A percentile compares a stretch with the other conserved stretches of the same genome.
Evolutionary conservation across 78 protist species (phyloP).

Genomic region (Dictyostelium intermedium): DNA sequence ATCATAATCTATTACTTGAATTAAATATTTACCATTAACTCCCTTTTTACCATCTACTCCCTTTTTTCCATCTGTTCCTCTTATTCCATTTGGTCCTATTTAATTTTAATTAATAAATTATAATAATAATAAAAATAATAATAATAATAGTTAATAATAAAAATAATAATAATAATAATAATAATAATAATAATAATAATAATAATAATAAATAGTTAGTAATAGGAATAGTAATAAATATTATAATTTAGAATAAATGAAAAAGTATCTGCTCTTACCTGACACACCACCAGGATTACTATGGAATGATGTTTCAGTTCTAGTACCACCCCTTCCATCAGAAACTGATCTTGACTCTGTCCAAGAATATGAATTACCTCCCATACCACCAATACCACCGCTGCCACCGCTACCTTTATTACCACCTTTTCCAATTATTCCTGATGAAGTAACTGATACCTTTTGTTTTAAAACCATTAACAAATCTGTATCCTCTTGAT

Average conservation of each 20-base stretch:
- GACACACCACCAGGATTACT: background rate
- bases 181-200: too few species aligned
- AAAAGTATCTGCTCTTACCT: too few species aligned
- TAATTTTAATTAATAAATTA: too few species aligned
- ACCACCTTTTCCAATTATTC: slow-evolving; percentile 40
- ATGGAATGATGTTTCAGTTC: background rate
- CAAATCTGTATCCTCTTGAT: slow-evolving; percentile 19
- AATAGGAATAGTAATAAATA: too few species aligned
- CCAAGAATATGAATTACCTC: background rate
- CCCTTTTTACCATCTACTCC: slow-evolving; percentile 24
- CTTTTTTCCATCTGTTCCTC: background rate
- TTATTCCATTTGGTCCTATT: background rate
- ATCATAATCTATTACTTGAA: background rate
- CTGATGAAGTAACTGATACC: slow-evolving; percentile 9
- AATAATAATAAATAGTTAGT: too few species aligned
- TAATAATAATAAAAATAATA: too few species aligned
- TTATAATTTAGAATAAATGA: too few species aligned
- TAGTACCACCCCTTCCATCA: slow-evolving; percentile 2
- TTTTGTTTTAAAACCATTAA: slow-evolving; percentile 52
- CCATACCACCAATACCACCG: background rate
- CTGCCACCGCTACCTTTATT: background rate
- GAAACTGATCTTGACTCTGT: background rate
- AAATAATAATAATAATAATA: too few species aligned
- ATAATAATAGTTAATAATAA: too few species aligned
- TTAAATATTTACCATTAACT: background rate